Evolutionary conservation across 2,329 filamentous ascomycete genomes (phyloP), one percentile per base, ranked within the genome.

Genomic region (Beauveria sp.): DNA sequence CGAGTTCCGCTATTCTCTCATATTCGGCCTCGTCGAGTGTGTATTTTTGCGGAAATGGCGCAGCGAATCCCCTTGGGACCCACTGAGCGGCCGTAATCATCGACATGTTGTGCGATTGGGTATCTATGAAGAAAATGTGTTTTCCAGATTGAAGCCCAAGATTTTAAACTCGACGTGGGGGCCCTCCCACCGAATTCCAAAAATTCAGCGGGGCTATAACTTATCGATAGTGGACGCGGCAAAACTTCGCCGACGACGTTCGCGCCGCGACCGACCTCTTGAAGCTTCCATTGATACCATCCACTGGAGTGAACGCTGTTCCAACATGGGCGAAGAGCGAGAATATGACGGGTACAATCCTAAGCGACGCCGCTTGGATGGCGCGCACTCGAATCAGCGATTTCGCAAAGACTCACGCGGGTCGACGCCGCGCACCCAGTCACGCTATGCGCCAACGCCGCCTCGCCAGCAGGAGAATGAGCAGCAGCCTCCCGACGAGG

Each of bases 41-140:
- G 72, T 90, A 90, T 73, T 89, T 90, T 46, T 83, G 81, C 18
- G 89, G 89, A 68, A 91, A 91, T 54, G 87, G 87, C 52, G 89
- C 88, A 60, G 89, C 88, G 69, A 89, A 89, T 57, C 89, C 89
- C 63, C 89, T 84, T 68, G 88, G 87, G 71, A 91, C 88, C 89
- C 89, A 92, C 57, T 87, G 77, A 22, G 88, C 85, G 24, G 88
- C 85, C 54, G 89, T 90, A 66, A 91, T 90, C 88, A 91, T 92
- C 68, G 88, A 88, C 81, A 83, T 84, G 56, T 67, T 72, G 71
- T 65, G 69, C 63, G 68, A 66, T 65, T 67, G 62, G 69, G 69
- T 70, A 72, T 71, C 14, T 28, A 7, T 16, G 9, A 61, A 42
- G 20, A 54, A 61, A 52, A 51, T 57, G 58, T 26, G 1, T 16